Evolutionary conservation across 108 stramenopile species (phyloP).

Genomic region (Mediolabrus comicus): DNA sequence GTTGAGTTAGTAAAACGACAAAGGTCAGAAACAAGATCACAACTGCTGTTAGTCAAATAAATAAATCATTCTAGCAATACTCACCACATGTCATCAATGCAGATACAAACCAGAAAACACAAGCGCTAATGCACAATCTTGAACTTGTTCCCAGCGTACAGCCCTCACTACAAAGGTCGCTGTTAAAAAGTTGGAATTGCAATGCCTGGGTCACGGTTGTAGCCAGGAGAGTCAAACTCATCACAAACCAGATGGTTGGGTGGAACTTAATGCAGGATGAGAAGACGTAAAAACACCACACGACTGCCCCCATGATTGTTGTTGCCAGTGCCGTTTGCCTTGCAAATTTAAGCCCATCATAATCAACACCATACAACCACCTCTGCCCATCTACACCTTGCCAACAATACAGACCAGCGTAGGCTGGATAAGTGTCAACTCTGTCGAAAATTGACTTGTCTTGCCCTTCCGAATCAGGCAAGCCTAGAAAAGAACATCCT

Average conservation of each 20-base stretch:
- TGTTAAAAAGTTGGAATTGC: conserved; percentile 11
- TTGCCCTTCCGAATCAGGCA: not conserved
- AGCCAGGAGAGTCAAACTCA: conserved; percentile 12
- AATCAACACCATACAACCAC: not conserved
- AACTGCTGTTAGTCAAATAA: not conserved
- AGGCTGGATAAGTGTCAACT: not conserved
- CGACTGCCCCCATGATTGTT: conserved; percentile 23
- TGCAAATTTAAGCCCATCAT: not conserved
- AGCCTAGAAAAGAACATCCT: conserved; percentile 17
- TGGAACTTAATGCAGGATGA: conserved; percentile 16
- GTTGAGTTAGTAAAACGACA: not conserved
- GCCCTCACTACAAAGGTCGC: not conserved
- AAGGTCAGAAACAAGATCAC: not conserved
- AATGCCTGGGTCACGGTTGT: conserved; percentile 25
- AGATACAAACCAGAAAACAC: conserved; percentile 26
- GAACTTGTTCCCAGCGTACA: conserved; percentile 24
- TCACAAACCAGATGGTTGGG: conserved; percentile 14
- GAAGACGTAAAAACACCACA: conserved; percentile 16
- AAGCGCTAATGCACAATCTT: conserved; percentile 10
- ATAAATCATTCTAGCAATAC: not conserved
- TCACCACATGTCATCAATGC: conserved; percentile 35
- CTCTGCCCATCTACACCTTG: conserved; percentile 10
- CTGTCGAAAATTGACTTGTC: not conserved
- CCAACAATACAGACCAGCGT: conserved; percentile 9
- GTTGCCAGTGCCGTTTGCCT: conserved; percentile 12